These are phyloP conservation scores for Beauveria medogensis DNA, from an alignment of 2,329 filamentous ascomycete genomes.

Conservation along the genomic window DNA sequence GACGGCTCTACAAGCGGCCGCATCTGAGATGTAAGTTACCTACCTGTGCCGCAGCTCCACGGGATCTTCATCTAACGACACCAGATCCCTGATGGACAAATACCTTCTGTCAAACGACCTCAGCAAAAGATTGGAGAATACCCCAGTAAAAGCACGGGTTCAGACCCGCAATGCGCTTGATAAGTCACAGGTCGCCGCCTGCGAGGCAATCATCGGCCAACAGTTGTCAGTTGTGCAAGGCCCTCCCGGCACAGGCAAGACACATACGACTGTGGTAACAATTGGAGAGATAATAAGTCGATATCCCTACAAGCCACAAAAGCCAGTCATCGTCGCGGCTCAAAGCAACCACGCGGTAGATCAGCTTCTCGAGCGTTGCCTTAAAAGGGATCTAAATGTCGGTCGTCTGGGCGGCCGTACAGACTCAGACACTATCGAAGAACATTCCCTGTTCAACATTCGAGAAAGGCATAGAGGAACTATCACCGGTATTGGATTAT, in stretches of 20 bases:
- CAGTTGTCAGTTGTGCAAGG: constrained; percentile 74
- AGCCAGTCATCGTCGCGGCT: constrained; percentile 70
- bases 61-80: not conserved
- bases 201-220: constrained; percentile 62
- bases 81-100: not conserved
- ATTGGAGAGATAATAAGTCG: constrained; percentile 31
- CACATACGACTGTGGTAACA: constrained; percentile 67
- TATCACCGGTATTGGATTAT: not conserved
- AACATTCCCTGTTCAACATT: constrained; percentile 58
- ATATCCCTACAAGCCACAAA: constrained; percentile 40
- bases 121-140: constrained; percentile 17
- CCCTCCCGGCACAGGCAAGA: constrained; percentile 70
- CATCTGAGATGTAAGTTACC: constrained; percentile 40
- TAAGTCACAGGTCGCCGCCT: constrained; percentile 59
- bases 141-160: not conserved
- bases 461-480: constrained; percentile 23
- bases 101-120: not conserved
- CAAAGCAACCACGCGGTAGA: constrained; percentile 91
- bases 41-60: not conserved
- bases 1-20: constrained; percentile 52
- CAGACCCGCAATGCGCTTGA: constrained; percentile 45
- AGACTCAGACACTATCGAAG: constrained; percentile 55
- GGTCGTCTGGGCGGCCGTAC: constrained; percentile 58
- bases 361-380: constrained; percentile 62
- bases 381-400: constrained; percentile 30